Base-by-base conservation (phyloP, 2,329 filamentous ascomycete species). In the Simplicillium sp. region DNA sequence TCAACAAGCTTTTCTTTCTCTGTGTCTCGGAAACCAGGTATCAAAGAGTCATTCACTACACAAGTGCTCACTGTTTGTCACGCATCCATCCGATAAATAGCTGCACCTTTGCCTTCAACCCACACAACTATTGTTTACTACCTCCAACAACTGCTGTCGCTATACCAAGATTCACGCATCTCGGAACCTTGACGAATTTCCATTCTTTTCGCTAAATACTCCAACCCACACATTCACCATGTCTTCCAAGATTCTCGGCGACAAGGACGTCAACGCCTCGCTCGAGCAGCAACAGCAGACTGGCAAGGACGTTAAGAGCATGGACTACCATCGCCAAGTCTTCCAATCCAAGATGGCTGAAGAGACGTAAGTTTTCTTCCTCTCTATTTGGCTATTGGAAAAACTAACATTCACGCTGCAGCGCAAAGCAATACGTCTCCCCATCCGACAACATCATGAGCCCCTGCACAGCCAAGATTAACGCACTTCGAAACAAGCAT, bases 381-480 rank as follows among this genome's bases (percentile, higher is more conserved):
- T 25, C 9, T 25, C 20, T 9, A 6, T 25, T n/a, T n/a, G n/a
- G n/a, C n/a, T 25, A 36, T 39, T 33, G 33, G 13, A 34, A 37
- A 41, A 11, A 38, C 48, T 45, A 44, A 44, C 29, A 33, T 15
- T 25, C 9, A 25, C 20, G 5, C 20, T 25, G 9, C 50, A 64
- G 66, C 39, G 54, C 61, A 36, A 66, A 70, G 52, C 67, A 73
- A 50, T 90, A 89, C 64, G 70, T 89, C 59, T 89, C 84, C 14
- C 87, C 87, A 3, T 89, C 84, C n/a, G 87, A 94, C 62, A 80
- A 79, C 64, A 89, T 94, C 68, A 85, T 88, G 80, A 88, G 83
- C 53, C 87, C 87, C 29, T 88, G 85, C 62, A 84, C 82, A 14
- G 82, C 84, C 61, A 92, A 92, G 73, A 75, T 92, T 53, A 83